These are phyloP conservation scores for Cephalotrichum gorgonifer DNA, from an alignment of 2,329 filamentous ascomycete genomes.

Conservation along the genomic window DNA sequence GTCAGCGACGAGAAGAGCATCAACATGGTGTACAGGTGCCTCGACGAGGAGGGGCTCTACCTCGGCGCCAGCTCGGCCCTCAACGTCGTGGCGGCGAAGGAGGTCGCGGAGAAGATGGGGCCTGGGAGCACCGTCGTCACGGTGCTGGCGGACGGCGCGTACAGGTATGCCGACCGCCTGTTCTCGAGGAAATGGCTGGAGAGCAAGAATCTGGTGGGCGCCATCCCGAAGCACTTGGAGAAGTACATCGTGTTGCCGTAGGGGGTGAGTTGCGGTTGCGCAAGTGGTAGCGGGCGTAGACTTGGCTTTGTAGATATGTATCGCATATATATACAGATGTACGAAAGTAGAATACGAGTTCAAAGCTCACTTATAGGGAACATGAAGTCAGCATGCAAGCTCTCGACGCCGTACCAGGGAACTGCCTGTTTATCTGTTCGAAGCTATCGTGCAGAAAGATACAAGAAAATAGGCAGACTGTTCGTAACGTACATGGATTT, in stretches of 20 bases:
- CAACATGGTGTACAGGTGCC: constrained; percentile 92
- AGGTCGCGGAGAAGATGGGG: constrained; percentile 84
- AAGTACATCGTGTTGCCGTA: constrained; percentile 91
- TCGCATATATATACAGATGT: too few relatives aligned
- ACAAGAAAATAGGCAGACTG: too few relatives aligned
- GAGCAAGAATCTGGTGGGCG: constrained; percentile 70
- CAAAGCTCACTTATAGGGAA: too few relatives aligned
- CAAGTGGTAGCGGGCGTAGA: too few relatives aligned
- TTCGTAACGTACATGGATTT: too few relatives aligned
- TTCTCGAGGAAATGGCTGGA: constrained; percentile 88
- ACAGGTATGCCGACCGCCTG: constrained; percentile 85
- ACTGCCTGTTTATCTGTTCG: too few relatives aligned
- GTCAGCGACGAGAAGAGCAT: constrained; percentile 92
- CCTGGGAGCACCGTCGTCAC: constrained; percentile 87
- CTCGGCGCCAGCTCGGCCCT: constrained; percentile 86
- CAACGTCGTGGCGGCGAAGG: constrained; percentile 91
- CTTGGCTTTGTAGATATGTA: too few relatives aligned
- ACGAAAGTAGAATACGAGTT: too few relatives aligned
- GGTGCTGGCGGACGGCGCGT: constrained; percentile 91
- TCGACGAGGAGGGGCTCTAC: constrained; percentile 94
- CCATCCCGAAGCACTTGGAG: constrained; percentile 74
- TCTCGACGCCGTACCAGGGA: too few relatives aligned
- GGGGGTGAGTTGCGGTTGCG: too few relatives aligned
- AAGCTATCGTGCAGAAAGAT: too few relatives aligned
- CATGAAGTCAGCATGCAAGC: too few relatives aligned